phyloP scores from a whole-genome alignment of 371 early-diverging fungal species.

The Syncephalis plumigaleata region DNA sequence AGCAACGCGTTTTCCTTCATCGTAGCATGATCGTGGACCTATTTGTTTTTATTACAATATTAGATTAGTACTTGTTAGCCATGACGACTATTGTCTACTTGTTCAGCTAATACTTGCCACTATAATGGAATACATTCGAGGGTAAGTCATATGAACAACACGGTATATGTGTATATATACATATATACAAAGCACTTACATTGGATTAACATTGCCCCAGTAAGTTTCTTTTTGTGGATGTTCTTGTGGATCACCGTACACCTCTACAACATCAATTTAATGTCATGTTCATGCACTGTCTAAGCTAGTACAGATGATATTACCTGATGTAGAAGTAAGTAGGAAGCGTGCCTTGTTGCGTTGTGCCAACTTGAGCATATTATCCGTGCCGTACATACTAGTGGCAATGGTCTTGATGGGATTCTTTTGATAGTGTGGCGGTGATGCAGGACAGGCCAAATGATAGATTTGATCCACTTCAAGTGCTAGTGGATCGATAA shows the following conservation, averaged over 20 bases:
- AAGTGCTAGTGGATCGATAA: constrained; percentile 64
- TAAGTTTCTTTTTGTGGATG: constrained; percentile 78
- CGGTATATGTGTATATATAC: no score
- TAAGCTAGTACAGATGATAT: no score
- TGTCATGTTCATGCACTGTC: no score
- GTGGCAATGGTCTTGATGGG: constrained; percentile 82
- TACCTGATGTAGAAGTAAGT: constrained; percentile 66
- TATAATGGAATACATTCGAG: no score
- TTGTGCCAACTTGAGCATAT: constrained; percentile 80
- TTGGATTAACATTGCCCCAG: constrained; percentile 77
- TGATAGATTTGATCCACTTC: constrained; percentile 79
- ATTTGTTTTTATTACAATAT: no score
- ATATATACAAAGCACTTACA: no score
- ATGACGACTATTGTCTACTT: no score
- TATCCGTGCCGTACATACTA: constrained; percentile 72
- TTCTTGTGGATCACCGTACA: constrained; percentile 80
- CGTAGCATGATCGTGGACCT: constrained; percentile 77
- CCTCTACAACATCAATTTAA: no score
- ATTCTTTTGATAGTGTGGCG: constrained; percentile 79
- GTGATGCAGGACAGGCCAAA: constrained; percentile 77
- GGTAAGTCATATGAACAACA: no score
- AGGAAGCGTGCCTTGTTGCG: constrained; percentile 65
- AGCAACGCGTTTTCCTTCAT: constrained; percentile 80
- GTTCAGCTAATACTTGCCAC: no score
- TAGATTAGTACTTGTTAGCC: no score